phyloP scores from a whole-genome alignment of 2,329 filamentous ascomycete genomes.

The Epichloe sibirici region DNA sequence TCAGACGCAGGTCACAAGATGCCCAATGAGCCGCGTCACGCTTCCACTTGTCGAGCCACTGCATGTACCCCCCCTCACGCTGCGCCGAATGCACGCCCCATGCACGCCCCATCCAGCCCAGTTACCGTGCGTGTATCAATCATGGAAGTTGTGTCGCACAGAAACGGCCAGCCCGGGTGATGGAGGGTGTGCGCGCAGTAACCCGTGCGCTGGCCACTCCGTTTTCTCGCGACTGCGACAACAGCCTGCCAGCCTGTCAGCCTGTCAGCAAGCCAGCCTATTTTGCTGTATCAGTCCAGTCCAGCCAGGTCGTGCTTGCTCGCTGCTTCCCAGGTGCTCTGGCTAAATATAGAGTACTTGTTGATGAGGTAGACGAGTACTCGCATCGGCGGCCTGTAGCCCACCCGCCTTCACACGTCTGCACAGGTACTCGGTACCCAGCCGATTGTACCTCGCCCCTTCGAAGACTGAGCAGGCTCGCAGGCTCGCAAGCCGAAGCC shows the following conservation, averaged over 20 bases:
- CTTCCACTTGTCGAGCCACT: background rate
- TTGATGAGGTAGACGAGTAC: background rate
- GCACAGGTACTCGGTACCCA: background rate
- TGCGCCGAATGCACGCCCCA: background rate
- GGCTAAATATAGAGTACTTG: background rate
- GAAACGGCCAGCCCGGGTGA: background rate
- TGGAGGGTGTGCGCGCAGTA: background rate
- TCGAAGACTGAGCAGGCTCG: background rate
- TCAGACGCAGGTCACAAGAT: conserved; percentile 4
- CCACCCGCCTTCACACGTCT: too few relatives aligned
- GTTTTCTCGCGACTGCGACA: background rate
- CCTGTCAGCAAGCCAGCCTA: too few relatives aligned
- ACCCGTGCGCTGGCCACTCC: background rate
- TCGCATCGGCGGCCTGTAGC: background rate
- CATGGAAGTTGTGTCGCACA: background rate
- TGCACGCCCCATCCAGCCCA: background rate
- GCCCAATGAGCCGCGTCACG: background rate
- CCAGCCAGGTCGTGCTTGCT: background rate
- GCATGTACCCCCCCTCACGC: background rate
- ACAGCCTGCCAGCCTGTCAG: background rate
- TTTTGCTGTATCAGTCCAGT: too few relatives aligned
- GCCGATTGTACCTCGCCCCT: background rate
- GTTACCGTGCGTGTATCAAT: background rate
- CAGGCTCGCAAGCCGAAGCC: background rate
- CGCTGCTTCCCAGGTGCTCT: background rate